These are phyloP conservation scores for Hypoxylon sp. DNA, from an alignment of 2,329 filamentous ascomycete species.

Conservation along the genomic window DNA sequence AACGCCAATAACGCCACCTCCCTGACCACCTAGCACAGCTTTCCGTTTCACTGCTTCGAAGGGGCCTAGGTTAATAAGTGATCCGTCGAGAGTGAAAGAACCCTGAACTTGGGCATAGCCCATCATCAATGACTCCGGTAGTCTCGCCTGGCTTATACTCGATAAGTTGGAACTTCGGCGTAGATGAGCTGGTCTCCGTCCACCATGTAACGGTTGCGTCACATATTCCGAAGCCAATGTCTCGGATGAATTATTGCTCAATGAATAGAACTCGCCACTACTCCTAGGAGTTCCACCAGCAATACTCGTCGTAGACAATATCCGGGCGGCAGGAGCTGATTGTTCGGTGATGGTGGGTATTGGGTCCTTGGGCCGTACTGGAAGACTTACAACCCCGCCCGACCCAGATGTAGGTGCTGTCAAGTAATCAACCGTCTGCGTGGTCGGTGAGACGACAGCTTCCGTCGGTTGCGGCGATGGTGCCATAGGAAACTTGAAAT, in stretches of 20 bases:
- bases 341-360: constrained; percentile 70
- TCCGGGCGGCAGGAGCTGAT: constrained; percentile 72
- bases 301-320: constrained; percentile 83
- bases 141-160: constrained; percentile 60
- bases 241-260: constrained; percentile 95
- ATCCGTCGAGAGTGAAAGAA: constrained; percentile 91
- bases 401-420: constrained; percentile 58
- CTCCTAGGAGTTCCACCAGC: constrained; percentile 85
- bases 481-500: constrained; percentile 70
- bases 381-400: constrained; percentile 56
- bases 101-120: constrained; percentile 95
- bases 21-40: constrained; percentile 88
- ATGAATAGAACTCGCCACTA: constrained; percentile 93
- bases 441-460: constrained; percentile 47
- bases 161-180: constrained; percentile 63
- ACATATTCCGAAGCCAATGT: constrained; percentile 92
- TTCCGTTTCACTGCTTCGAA: constrained; percentile 98
- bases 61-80: constrained; percentile 86
- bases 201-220: constrained; percentile 62
- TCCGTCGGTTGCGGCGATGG: constrained; percentile 59
- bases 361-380: constrained; percentile 60
- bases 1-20: constrained; percentile 86
- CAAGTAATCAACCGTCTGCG: constrained; percentile 57
- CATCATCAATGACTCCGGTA: constrained; percentile 93
- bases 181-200: constrained; percentile 61